Percentiles rank a stretch among this genome's conserved stretches.
These are phyloP conservation scores for Henckelia pumila DNA, from an alignment of 257 asterid genomes.

Conservation along the genomic window DNA sequence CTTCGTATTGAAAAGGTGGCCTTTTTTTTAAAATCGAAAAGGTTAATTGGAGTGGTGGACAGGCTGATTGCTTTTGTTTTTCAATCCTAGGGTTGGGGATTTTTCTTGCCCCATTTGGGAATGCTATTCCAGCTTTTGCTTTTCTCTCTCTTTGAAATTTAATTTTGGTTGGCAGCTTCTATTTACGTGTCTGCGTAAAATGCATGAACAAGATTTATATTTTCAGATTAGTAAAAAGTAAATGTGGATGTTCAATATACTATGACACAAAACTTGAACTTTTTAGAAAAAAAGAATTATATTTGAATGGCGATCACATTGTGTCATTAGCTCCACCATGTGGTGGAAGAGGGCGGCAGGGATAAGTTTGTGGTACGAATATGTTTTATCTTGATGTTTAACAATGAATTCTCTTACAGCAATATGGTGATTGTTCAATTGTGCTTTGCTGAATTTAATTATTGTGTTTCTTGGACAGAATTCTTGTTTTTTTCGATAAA, in stretches of 20 bases:
- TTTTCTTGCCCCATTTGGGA: constrained; percentile 37
- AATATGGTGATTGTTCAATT: neutral
- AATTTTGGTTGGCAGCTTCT: neutral
- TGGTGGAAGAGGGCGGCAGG: constrained; percentile 12
- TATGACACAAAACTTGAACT: neutral
- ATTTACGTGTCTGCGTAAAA: neutral
- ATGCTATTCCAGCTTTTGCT: constrained; percentile 25
- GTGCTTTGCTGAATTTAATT: constrained; percentile 9
- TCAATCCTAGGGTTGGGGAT: constrained; percentile 24
- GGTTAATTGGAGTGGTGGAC: constrained; percentile 17
- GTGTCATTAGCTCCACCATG: neutral
- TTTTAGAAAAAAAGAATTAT: too few species aligned
- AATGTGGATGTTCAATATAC: neutral
- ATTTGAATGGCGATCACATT: neutral
- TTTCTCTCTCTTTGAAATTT: constrained; percentile 20
- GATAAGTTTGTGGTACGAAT: too few species aligned
- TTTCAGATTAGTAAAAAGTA: neutral
- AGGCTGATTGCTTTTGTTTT: constrained; percentile 16
- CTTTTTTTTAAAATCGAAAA: neutral
- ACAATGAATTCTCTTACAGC: neutral
- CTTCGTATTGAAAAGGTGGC: neutral
- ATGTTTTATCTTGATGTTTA: neutral
- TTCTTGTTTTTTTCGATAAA: neutral
- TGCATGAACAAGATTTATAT: neutral
- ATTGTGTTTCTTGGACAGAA: constrained; percentile 2